Base-by-base conservation (phyloP, 371 early-diverging fungal species). In the Mucor irregularis region DNA sequence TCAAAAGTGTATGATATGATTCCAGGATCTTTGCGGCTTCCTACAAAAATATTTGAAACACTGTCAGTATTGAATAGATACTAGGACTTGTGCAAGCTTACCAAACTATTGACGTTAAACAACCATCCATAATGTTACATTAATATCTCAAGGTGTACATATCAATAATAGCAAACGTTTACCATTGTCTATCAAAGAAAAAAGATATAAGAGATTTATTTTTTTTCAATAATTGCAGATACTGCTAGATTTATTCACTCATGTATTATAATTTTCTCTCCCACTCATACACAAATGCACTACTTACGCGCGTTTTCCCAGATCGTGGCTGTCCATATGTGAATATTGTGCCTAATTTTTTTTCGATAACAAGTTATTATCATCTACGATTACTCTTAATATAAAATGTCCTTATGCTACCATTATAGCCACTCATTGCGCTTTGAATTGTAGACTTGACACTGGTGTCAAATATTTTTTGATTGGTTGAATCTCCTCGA, bases 1-100 rank as follows among this genome's bases (percentile, higher is more conserved):
- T 87, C 86, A 22, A 94, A 86, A 1, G 94, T 90, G 42, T 84
- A 88, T n/a, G 88, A 89, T 29, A 93, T 91, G 44, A 94, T 82
- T 3, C 95, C 95, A 9, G 89, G 90, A 52, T 90, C 86, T 10
- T 70, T 61, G 19, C 78, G 78, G 16, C 66, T 77, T 26, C 94
- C 94, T 73, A 77, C 25, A 42, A 43, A 14, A n/a, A 25, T n/a
- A 24, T 25, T 26, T 43, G 14, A 14, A 14, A 25, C 39, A 34
- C 2, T 16, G 30, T 8, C 7, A 46, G 34, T 1, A 37, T 17
- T 25, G 7, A 33, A 5, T 37, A 35, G 4, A n/a, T 22, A 16
- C 25, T 31, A n/a, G n/a, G n/a, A n/a, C n/a, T n/a, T n/a, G n/a
- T n/a, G n/a, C n/a, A n/a, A n/a, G n/a, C n/a, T n/a, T n/a, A n/a